These are phyloP conservation scores for Exsudoporus floridanus DNA, from an alignment of 1,284 basidiomycete genomes.

Conservation along the genomic window DNA sequence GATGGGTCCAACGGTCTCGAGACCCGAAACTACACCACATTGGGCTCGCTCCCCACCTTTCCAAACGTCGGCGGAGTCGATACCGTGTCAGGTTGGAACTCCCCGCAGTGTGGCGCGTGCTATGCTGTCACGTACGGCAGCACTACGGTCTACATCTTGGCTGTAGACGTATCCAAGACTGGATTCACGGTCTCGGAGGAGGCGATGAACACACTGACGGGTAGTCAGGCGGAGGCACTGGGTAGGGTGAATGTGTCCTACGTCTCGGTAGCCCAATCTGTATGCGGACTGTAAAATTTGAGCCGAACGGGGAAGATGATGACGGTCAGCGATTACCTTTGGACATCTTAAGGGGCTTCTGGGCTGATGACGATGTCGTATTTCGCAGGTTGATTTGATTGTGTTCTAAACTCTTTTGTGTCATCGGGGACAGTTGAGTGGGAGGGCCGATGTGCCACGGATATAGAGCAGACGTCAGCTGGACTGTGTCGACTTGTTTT, in stretches of 20 bases:
- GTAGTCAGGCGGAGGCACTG: slow-evolving; percentile 17
- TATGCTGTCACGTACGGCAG: slow-evolving; percentile 32
- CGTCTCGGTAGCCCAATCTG: neutral
- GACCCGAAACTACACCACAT: slow-evolving; percentile 29
- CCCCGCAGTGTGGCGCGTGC: slow-evolving; percentile 36
- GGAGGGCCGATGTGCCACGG: neutral
- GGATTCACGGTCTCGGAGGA: slow-evolving; percentile 37
- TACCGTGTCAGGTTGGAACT: slow-evolving; percentile 31
- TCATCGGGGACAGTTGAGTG: neutral
- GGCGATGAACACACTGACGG: slow-evolving; percentile 38
- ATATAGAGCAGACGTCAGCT: neutral
- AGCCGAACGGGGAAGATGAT: neutral
- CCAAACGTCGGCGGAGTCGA: slow-evolving; percentile 36
- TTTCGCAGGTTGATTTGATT: neutral
- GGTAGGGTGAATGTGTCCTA: slow-evolving; percentile 28
- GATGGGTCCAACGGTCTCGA: slow-evolving; percentile 32
- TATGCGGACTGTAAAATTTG: neutral
- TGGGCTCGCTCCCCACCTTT: slow-evolving; percentile 33
- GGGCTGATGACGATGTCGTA: neutral
- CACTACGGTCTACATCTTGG: slow-evolving; percentile 31
- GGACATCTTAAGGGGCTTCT: neutral
- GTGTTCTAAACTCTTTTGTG: neutral
- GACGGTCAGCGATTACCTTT: slow-evolving; percentile 1
- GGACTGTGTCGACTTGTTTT: neutral
- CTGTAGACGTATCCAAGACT: slow-evolving; percentile 31